Evolutionary conservation across 306 rosid species (phyloP).

Genomic region (Quercus bicolor): DNA sequence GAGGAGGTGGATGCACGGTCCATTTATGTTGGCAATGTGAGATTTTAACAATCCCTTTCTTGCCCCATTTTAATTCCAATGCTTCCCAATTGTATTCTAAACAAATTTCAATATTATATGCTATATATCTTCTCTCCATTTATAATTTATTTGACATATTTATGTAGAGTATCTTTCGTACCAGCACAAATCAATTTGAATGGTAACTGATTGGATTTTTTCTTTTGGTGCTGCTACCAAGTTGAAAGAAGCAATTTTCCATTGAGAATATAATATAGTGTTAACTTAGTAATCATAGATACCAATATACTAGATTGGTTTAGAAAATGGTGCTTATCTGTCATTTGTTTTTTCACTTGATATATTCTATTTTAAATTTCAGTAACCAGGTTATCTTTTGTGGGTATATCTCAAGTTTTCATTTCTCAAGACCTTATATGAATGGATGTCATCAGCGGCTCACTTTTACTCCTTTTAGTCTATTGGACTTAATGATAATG

Average conservation of each 20-base stretch:
- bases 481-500: too few species aligned
- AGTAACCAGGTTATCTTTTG: neutral
- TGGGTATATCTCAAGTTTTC: neutral
- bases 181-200: neutral
- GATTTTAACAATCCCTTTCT: conserved; percentile 34
- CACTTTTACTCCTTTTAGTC: too few species aligned
- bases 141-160: conserved; percentile 11
- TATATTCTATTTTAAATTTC: neutral
- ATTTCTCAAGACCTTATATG: too few species aligned
- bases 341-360: neutral
- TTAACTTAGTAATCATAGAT: neutral
- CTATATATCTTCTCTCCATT: neutral
- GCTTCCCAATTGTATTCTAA: neutral
- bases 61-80: neutral
- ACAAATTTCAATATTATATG: neutral
- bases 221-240: neutral
- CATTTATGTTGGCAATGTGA: conserved; percentile 98
- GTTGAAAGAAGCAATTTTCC: neutral
- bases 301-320: neutral
- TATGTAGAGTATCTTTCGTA: neutral
- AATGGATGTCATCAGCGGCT: too few species aligned
- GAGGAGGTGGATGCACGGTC: conserved; percentile 97
- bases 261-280: neutral
- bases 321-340: neutral
- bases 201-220: neutral